phyloP scores from a whole-genome alignment of 2,329 filamentous ascomycete species.

The Myriosclerotinia curreyana region DNA sequence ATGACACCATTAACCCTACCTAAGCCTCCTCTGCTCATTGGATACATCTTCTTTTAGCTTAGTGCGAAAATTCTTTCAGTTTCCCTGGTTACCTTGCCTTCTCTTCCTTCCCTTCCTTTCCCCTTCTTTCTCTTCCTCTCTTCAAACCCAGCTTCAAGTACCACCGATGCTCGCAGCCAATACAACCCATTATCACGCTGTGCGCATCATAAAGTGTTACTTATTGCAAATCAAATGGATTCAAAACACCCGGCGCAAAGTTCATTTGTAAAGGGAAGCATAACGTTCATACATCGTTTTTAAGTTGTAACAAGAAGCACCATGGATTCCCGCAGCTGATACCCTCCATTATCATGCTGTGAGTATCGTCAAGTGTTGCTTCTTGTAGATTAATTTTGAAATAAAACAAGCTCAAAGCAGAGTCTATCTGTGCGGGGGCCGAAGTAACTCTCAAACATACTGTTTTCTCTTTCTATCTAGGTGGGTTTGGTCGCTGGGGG shows the following conservation, averaged over 20 bases:
- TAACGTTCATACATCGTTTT: too few species aligned
- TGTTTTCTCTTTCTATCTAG: too few species aligned
- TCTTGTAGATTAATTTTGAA: not conserved
- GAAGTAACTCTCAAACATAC: not conserved
- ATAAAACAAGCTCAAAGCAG: not conserved
- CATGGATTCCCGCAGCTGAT: not conserved
- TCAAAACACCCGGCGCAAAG: not conserved
- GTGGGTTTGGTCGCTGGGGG: too few species aligned
- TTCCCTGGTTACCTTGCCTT: too few species aligned
- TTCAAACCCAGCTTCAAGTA: not conserved
- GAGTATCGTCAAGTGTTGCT: not conserved
- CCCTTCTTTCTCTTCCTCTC: not conserved
- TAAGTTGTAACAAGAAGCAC: too few species aligned
- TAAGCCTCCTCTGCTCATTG: not conserved
- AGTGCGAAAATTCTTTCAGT: not conserved
- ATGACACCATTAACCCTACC: conserved; percentile 4
- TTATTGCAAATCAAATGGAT: not conserved
- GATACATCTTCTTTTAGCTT: not conserved
- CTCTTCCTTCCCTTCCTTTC: not conserved
- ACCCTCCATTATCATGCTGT: not conserved
- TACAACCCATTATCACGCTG: not conserved
- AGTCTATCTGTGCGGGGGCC: not conserved
- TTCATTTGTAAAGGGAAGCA: not conserved
- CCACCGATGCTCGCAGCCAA: not conserved
- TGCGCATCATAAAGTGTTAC: not conserved